These are phyloP conservation scores for Cordyceps tenuipes DNA, from an alignment of 2,329 filamentous ascomycete genomes.

Conservation along the genomic window DNA sequence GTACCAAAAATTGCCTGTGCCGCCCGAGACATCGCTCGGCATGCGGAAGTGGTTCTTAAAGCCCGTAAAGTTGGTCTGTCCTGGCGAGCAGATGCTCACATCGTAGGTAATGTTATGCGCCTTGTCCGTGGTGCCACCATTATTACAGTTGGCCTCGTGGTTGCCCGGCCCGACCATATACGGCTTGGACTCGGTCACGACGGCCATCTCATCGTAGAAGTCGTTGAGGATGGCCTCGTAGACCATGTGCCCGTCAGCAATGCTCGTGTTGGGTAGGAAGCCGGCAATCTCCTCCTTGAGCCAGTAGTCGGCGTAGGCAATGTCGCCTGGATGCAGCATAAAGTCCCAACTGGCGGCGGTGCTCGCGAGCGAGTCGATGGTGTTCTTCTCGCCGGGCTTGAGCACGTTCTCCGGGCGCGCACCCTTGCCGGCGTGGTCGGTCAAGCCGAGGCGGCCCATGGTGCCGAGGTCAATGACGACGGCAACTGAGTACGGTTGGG, in stretches of 20 bases:
- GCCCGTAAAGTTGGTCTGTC: conserved; percentile 10
- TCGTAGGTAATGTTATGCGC: background rate
- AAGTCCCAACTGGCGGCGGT: background rate
- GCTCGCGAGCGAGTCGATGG: background rate
- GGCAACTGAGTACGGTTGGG: background rate
- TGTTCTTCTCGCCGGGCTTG: background rate
- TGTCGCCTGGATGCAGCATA: conserved; percentile 7
- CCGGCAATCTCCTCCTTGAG: conserved; percentile 1
- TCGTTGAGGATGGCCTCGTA: conserved; percentile 9
- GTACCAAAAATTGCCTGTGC: conserved; percentile 14
- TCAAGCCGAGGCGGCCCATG: conserved; percentile 13
- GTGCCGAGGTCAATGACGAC: conserved; percentile 13
- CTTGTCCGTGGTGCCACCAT: background rate
- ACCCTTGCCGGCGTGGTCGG: conserved; percentile 7
- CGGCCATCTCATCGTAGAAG: conserved; percentile 6
- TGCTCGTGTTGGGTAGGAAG: conserved; percentile 3
- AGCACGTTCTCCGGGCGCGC: background rate
- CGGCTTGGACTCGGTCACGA: background rate
- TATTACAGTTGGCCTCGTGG: conserved; percentile 8
- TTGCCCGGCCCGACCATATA: conserved; percentile 10
- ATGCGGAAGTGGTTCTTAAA: conserved; percentile 10
- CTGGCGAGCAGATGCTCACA: conserved; percentile 4
- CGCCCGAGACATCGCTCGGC: conserved; percentile 4
- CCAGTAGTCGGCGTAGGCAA: conserved; percentile 10
- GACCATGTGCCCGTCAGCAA: background rate